Conservation (phyloP, 1,284 basidiomycete species). For the Ganoderma sinense region DNA sequence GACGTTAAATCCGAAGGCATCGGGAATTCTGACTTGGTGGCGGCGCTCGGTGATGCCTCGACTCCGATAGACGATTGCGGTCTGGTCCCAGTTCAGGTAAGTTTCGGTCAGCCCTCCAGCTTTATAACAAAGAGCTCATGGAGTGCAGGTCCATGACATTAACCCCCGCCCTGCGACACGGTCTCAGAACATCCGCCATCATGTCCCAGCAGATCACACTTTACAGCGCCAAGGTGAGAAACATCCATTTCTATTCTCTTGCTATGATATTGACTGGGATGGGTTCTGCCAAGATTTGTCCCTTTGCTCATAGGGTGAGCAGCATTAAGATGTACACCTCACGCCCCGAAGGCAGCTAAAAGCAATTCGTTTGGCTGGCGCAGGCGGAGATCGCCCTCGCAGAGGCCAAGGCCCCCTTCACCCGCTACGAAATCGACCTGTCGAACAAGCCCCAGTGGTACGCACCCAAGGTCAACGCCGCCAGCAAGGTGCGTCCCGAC, state of each 20-base stretch:
- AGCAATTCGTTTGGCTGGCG: background rate
- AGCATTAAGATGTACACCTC: background rate
- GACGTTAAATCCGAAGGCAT: no score
- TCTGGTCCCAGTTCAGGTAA: no score
- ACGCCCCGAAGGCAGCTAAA: no score
- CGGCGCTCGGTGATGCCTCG: no score
- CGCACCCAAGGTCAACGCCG: constrained; percentile 65
- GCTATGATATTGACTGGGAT: background rate
- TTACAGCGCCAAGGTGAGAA: constrained; percentile 21
- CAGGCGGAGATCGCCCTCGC: constrained; percentile 20
- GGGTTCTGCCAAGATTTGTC: constrained; percentile 24
- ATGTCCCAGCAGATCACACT: constrained; percentile 11
- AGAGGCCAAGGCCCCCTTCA: constrained; percentile 32
- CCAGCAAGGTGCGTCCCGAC: constrained; percentile 59
- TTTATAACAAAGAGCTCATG: background rate
- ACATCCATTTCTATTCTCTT: background rate
- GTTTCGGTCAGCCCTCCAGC: no score
- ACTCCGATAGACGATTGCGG: no score
- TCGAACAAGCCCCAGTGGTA: constrained; percentile 58
- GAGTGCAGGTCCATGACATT: background rate
- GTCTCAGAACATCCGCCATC: background rate
- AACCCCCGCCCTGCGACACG: background rate
- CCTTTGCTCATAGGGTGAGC: constrained; percentile 29
- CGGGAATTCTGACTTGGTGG: background rate
- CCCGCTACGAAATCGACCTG: constrained; percentile 31